Evolutionary conservation across 2,329 filamentous ascomycete genomes (phyloP).

Genomic region (Drechslerella dactyloides): DNA sequence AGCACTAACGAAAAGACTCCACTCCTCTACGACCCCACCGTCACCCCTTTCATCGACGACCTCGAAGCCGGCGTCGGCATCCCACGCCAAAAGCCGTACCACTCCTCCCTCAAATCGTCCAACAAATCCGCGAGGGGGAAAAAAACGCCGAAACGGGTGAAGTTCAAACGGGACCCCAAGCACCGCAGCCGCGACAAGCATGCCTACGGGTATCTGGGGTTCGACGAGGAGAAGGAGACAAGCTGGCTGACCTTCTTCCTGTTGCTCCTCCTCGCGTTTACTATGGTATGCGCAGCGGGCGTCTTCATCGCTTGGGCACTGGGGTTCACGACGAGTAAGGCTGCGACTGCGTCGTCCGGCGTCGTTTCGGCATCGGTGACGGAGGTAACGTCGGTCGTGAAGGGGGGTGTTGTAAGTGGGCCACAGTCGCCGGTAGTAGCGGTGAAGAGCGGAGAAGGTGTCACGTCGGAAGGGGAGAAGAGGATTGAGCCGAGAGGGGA

Average conservation of each 20-base stretch:
- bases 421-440: conserved; percentile 3
- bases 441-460: not conserved
- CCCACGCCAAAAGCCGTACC: conserved; percentile 17
- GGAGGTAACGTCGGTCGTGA: conserved; percentile 15
- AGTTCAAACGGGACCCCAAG: conserved; percentile 39
- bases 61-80: conserved; percentile 13
- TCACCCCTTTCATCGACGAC: conserved; percentile 27
- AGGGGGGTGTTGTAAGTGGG: conserved; percentile 11
- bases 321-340: conserved; percentile 36
- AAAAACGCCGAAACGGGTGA: conserved; percentile 28
- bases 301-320: conserved; percentile 48
- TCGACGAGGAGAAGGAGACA: conserved; percentile 32
- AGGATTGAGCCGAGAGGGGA: not conserved
- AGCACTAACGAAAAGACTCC: conserved; percentile 30
- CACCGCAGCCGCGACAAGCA: conserved; percentile 27
- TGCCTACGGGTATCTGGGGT: conserved; percentile 32
- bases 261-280: conserved; percentile 26
- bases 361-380: conserved; percentile 3
- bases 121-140: conserved; percentile 11
- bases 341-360: not conserved
- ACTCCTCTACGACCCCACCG: not conserved
- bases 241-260: conserved; percentile 42
- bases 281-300: conserved; percentile 36
- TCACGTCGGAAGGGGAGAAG: not conserved
- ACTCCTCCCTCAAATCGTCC: not conserved